Evolutionary conservation across 257 asterid genomes (phyloP).

Genomic region (Eustoma russellianum): DNA sequence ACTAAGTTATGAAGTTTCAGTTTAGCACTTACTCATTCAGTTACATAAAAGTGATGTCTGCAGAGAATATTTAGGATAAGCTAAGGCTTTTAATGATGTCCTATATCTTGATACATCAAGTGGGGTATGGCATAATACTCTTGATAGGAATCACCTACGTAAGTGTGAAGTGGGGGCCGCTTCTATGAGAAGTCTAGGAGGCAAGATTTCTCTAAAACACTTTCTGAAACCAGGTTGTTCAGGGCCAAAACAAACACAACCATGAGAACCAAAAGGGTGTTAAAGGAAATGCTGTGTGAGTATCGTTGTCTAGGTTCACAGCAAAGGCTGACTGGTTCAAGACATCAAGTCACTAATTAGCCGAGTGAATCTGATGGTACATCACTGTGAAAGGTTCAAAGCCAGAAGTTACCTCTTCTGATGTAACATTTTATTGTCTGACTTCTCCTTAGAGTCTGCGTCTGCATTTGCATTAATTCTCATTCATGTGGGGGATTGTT

Average conservation of each 20-base stretch:
- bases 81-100: background rate
- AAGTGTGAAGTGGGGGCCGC: slow-evolving; percentile 3
- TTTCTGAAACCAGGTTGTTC: background rate
- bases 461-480: background rate
- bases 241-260: slow-evolving; percentile 1
- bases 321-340: background rate
- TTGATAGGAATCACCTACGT: background rate
- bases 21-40: background rate
- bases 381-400: background rate
- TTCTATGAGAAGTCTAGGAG: background rate
- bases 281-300: background rate
- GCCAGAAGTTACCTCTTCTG: background rate
- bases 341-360: background rate
- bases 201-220: background rate
- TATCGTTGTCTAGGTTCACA: background rate
- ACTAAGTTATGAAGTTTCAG: slow-evolving; percentile 5
- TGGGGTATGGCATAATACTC: too few species aligned
- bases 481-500: background rate
- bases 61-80: background rate
- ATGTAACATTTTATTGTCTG: background rate
- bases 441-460: background rate
- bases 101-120: background rate
- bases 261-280: background rate
- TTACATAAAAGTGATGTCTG: background rate
- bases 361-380: background rate